Evolutionary conservation across 1,284 basidiomycete genomes (phyloP).

Genomic region (Cystobasidiaceae sp.): DNA sequence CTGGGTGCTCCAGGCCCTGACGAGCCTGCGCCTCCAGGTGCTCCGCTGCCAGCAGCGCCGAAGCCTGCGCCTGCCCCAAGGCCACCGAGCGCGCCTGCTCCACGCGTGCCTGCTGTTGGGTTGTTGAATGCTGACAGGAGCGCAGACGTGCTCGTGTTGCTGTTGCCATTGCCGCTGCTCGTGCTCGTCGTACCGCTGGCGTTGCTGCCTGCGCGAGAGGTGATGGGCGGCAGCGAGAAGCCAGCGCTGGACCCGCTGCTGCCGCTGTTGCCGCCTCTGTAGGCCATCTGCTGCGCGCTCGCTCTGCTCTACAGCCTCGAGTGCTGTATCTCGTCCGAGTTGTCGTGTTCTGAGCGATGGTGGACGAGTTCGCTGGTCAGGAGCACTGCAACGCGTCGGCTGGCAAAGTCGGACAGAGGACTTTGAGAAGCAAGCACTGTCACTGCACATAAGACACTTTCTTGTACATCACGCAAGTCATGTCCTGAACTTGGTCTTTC

Average conservation of each 20-base stretch:
- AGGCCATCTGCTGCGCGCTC: not conserved
- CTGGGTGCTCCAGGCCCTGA: constrained; percentile 1
- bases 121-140: constrained; percentile 17
- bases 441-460: too few relatives aligned
- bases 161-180: not conserved
- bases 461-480: too few relatives aligned
- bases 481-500: too few relatives aligned
- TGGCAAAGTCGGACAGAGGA: too few relatives aligned
- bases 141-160: constrained; percentile 1
- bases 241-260: constrained; percentile 16
- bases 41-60: constrained; percentile 2
- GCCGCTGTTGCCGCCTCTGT: not conserved
- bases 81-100: not conserved
- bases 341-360: too few relatives aligned
- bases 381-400: too few relatives aligned
- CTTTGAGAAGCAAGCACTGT: too few relatives aligned
- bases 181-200: too few relatives aligned
- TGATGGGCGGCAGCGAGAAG: constrained; percentile 25
- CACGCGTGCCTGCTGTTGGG: not conserved
- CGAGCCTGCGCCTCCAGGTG: not conserved
- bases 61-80: not conserved
- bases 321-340: too few relatives aligned
- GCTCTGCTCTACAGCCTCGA: not conserved
- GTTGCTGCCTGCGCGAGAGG: constrained; percentile 1
- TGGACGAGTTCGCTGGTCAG: too few relatives aligned